phyloP scores from a whole-genome alignment of 1,284 basidiomycete species.

The Trametes versicolor region DNA sequence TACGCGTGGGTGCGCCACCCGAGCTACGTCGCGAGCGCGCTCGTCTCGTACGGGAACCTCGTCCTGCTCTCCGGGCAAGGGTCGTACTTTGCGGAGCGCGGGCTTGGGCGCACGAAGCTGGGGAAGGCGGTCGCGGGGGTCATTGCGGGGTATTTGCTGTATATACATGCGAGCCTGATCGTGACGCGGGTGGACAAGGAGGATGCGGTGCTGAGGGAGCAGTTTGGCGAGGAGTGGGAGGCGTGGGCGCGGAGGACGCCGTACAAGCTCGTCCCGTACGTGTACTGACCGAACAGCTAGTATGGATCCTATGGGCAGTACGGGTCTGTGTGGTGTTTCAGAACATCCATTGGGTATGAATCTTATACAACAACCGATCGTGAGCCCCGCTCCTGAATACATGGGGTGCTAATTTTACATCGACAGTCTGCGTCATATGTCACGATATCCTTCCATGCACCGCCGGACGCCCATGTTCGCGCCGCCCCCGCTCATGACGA shows the following conservation, averaged over 20 bases:
- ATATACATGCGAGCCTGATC: slow-evolving; percentile 3
- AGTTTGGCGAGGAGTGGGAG: slow-evolving; percentile 30
- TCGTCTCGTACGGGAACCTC: slow-evolving; percentile 14
- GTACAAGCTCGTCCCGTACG: slow-evolving; percentile 25
- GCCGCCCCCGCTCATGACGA: slow-evolving; percentile 19
- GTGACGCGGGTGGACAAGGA: slow-evolving; percentile 18
- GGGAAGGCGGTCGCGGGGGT: slow-evolving; percentile 7
- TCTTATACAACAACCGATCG: neutral
- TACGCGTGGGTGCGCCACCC: slow-evolving; percentile 23
- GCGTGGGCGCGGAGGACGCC: slow-evolving; percentile 25
- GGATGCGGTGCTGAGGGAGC: slow-evolving; percentile 24
- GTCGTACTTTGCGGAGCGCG: slow-evolving; percentile 12
- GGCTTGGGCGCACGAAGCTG: slow-evolving; percentile 4
- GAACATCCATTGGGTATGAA: neutral
- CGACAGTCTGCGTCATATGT: neutral
- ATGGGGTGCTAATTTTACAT: neutral
- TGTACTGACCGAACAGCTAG: slow-evolving; percentile 18
- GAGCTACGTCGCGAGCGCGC: slow-evolving; percentile 13
- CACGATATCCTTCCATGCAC: neutral
- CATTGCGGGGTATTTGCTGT: slow-evolving; percentile 8
- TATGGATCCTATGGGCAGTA: no score
- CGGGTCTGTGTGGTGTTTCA: neutral
- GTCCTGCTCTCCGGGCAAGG: slow-evolving; percentile 8
- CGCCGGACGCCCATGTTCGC: neutral
- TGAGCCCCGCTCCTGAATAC: neutral